Evolutionary conservation across 352 stramenopile species (phyloP), one percentile per base, ranked within the genome.

Genomic region (Paralagenidium karlingii): DNA sequence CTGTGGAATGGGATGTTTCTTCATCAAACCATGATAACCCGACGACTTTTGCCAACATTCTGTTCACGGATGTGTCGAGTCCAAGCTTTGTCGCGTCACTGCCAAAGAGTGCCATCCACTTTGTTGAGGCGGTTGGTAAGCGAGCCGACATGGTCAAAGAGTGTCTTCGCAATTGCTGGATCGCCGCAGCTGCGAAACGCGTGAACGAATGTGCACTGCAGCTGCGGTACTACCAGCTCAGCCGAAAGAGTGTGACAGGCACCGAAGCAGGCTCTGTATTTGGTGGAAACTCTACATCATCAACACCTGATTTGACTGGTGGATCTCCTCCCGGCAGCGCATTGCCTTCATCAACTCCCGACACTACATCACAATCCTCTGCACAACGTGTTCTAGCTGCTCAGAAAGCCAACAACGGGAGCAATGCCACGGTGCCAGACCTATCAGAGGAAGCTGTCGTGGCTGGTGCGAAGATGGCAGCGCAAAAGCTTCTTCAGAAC

Each of bases 91-190:
- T 64, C 7, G 45, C 59, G 1, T 45, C 60, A 12, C 55, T 96
- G 6, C 86, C 85, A 0, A 64, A 84, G 30, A 85, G 74, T 3
- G 63, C 94, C 9, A 60, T 81, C 5, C 69, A 86, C 41, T 96
- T 96, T 47, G 68, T 86, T 11, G 70, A 89, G 15, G 76, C 80
- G 15, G 63, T 96, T 3, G 71, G 78, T 12, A 56, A 60, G 7
- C 67, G 73, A 20, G 69, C 79, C 1, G 78, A 93, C 26, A 63
- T 91, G 2, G 80, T 93, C 12, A 88, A 86, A 37, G 81, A 92
- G 30, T 86, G 70, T 20, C 47, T 92, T 8, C 82, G 79, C 42
- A 86, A 66, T 7, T 87, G 76, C 53, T 94, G 81, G 81, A 40
- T 94, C 16, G 40, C 70, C 8, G 71, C 71, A 2, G 68, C 73